phyloP scores from a whole-genome alignment of 768 basidiomycete species.

The Trametes elegans region DNA sequence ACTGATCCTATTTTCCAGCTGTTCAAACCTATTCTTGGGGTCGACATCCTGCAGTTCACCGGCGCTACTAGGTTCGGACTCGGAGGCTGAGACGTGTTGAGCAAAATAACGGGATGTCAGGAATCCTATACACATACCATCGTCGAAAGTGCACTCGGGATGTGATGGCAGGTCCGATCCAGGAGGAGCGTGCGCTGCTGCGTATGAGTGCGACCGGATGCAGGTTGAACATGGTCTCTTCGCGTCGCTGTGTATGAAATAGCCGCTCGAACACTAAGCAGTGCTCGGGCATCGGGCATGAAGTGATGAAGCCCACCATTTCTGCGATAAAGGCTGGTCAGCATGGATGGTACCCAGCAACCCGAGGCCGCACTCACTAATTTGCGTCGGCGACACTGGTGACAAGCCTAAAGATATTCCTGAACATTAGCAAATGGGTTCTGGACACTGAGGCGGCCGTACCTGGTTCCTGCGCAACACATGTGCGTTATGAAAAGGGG shows the following conservation, averaged over 20 bases:
- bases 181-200: slow-evolving; percentile 57
- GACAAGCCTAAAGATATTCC: slow-evolving; percentile 33
- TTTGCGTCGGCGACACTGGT: slow-evolving; percentile 71
- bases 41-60: slow-evolving; percentile 41
- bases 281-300: slow-evolving; percentile 23
- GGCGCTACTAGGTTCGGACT: slow-evolving; percentile 28
- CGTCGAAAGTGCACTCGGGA: slow-evolving; percentile 79
- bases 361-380: slow-evolving; percentile 32
- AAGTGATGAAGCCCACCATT: slow-evolving; percentile 44
- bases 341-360: background rate
- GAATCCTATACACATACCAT: slow-evolving; percentile 41
- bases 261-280: slow-evolving; percentile 11
- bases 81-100: slow-evolving; percentile 39
- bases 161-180: slow-evolving; percentile 50
- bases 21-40: slow-evolving; percentile 61
- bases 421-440: background rate
- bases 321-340: slow-evolving; percentile 34
- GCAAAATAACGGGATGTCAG: background rate
- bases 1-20: slow-evolving; percentile 69
- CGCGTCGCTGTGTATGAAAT: slow-evolving; percentile 53
- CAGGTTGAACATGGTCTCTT: slow-evolving; percentile 78
- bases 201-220: slow-evolving; percentile 70
- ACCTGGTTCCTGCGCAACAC: slow-evolving; percentile 34
- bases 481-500: slow-evolving; percentile 18
- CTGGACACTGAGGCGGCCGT: background rate